These are phyloP conservation scores for Paramecium pentaurelia DNA, from an alignment of 73 alveolate species.

Conservation along the genomic window DNA sequence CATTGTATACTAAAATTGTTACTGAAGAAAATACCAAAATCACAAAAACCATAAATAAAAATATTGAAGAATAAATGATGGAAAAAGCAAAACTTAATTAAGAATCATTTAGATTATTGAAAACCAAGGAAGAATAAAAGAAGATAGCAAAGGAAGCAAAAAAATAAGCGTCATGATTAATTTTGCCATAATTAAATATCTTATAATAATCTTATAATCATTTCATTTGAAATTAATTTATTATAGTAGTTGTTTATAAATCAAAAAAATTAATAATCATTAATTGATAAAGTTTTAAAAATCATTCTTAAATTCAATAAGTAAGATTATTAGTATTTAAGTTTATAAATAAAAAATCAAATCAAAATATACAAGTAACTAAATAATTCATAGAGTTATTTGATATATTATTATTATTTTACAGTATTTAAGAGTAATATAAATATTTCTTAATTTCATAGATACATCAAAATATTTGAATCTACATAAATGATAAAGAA, in stretches of 20 bases:
- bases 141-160: background rate
- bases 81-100: background rate
- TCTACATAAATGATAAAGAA: too few species aligned
- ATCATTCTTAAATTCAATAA: too few species aligned
- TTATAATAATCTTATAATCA: background rate
- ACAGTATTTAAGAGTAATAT: background rate
- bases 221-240: background rate
- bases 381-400: too few species aligned
- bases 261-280: too few species aligned
- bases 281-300: too few species aligned
- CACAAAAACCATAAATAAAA: background rate
- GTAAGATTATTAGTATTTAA: background rate
- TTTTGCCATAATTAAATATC: background rate
- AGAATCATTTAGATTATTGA: background rate
- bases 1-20: background rate
- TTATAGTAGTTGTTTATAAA: background rate
- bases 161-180: background rate
- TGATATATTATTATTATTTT: background rate
- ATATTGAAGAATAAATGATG: constrained; percentile 12
- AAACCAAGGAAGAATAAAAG: background rate
- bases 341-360: too few species aligned
- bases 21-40: background rate
- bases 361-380: background rate
- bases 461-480: too few species aligned
- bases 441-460: background rate